Base-by-base conservation (phyloP, 495 filamentous ascomycete genomes). In the Annulohypoxylon moriforme region DNA sequence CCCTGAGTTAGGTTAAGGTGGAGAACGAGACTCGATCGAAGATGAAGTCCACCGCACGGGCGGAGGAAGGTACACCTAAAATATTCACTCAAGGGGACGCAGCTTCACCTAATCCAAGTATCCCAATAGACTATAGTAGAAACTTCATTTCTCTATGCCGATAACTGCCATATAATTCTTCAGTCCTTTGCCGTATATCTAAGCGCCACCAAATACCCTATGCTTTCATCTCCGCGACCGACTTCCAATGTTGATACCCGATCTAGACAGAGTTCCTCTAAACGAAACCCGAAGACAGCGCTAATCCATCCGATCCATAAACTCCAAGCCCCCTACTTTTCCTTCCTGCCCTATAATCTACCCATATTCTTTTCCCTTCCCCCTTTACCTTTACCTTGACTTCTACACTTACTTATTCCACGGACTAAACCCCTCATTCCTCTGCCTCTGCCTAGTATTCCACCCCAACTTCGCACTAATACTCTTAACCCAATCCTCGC, bases 401-500 rank as follows among this genome's bases (percentile, higher is more conserved):
- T n/a, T 13, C 36, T 2, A 40, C 11, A n/a, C 16, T 44, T 75
- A 78, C 60, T 71, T 80, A 38, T 84, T 80, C 86, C 84, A 88
- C 69, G 82, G 80, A 74, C 82, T 85, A 58, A 81, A 86, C 42
- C 78, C 78, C 18, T 77, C 76, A 36, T 81, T 80, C 78, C 85
- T 87, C 77, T 89, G 88, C 82, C 94, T 96, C 79, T 94, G 93
- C 60, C 94, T 78, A 13, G 91, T 93, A 77, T 98, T 98, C 96
- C 96, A 99, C 64, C 95, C 91, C 75, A 99, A 80, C 60, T 96
- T 98, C 61, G 92, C 89, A 33, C 88, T 91, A 64, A 99, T 95
- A 72, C 91, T 93, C 68, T 94, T 93, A 22, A 98, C 90, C 96
- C 96, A 99, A 68, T 97, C 94, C 77, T 96, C 93, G 62, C 88